These are phyloP conservation scores for Tricladium varicosporioides DNA, from an alignment of 2,329 filamentous ascomycete genomes.

Conservation along the genomic window DNA sequence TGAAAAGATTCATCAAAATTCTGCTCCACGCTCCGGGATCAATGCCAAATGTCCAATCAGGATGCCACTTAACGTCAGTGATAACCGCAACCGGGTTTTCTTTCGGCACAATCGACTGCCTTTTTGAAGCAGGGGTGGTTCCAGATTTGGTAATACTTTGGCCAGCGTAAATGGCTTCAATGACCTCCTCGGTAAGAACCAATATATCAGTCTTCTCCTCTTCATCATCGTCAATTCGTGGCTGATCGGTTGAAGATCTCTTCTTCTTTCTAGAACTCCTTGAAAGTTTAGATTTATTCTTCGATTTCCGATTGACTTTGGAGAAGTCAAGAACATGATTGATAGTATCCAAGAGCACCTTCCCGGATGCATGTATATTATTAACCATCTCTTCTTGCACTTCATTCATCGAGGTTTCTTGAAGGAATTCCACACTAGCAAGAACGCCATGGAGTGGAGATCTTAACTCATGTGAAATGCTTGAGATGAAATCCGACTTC, in stretches of 20 bases:
- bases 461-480: conserved; percentile 59
- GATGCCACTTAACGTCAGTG: conserved; percentile 48
- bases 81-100: conserved; percentile 42
- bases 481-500: conserved; percentile 54
- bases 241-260: conserved; percentile 9
- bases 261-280: conserved; percentile 15
- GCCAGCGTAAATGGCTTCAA: conserved; percentile 32
- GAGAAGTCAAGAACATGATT: conserved; percentile 54
- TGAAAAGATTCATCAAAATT: conserved; percentile 61
- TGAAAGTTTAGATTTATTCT: conserved; percentile 22
- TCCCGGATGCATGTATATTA: conserved; percentile 50
- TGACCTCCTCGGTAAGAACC: conserved; percentile 32
- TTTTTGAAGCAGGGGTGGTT: conserved; percentile 24
- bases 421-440: conserved; percentile 50
- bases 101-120: conserved; percentile 12
- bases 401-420: conserved; percentile 47
- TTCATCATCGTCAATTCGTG: conserved; percentile 14
- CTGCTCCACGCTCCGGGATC: conserved; percentile 51
- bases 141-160: conserved; percentile 25
- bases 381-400: conserved; percentile 47
- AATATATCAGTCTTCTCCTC: conserved; percentile 29
- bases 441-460: conserved; percentile 61
- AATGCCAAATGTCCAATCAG: conserved; percentile 52
- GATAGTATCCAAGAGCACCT: conserved; percentile 51
- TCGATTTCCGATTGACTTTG: conserved; percentile 46